phyloP scores from a whole-genome alignment of 768 basidiomycete genomes.

The Lyophyllum shimeji region DNA sequence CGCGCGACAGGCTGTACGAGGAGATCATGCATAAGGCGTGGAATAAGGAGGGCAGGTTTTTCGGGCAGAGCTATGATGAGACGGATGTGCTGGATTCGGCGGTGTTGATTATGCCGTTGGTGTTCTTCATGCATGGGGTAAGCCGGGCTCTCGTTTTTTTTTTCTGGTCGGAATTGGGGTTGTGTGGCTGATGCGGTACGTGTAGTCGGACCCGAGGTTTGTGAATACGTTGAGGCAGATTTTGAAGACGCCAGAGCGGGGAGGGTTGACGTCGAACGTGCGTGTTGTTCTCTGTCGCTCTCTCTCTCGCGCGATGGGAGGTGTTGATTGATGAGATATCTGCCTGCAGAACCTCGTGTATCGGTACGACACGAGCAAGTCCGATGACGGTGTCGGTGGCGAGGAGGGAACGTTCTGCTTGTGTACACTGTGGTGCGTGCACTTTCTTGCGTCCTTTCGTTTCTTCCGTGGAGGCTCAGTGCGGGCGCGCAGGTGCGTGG shows the following conservation, averaged over 20 bases:
- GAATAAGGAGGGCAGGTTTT: slow-evolving; percentile 68
- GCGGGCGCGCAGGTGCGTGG: slow-evolving; percentile 66
- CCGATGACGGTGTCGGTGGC: slow-evolving; percentile 93
- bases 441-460: not conserved
- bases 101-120: slow-evolving; percentile 88
- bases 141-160: slow-evolving; percentile 22
- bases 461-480: not conserved
- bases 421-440: slow-evolving; percentile 72
- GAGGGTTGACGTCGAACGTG: slow-evolving; percentile 88
- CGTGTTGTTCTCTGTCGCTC: slow-evolving; percentile 17
- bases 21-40: slow-evolving; percentile 90
- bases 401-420: slow-evolving; percentile 95
- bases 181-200: slow-evolving; percentile 16
- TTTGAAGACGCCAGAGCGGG: slow-evolving; percentile 83
- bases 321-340: not conserved
- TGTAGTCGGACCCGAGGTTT: slow-evolving; percentile 85
- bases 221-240: slow-evolving; percentile 81
- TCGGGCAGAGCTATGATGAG: slow-evolving; percentile 92
- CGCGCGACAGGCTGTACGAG: slow-evolving; percentile 86
- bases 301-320: not conserved
- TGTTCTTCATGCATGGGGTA: slow-evolving; percentile 87
- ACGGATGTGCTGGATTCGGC: slow-evolving; percentile 80
- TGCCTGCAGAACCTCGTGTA: slow-evolving; percentile 71
- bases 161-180: not conserved
- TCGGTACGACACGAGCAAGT: slow-evolving; percentile 83